Base-by-base conservation (phyloP, 768 basidiomycete genomes). In the Amanita pseudoporphyria region DNA sequence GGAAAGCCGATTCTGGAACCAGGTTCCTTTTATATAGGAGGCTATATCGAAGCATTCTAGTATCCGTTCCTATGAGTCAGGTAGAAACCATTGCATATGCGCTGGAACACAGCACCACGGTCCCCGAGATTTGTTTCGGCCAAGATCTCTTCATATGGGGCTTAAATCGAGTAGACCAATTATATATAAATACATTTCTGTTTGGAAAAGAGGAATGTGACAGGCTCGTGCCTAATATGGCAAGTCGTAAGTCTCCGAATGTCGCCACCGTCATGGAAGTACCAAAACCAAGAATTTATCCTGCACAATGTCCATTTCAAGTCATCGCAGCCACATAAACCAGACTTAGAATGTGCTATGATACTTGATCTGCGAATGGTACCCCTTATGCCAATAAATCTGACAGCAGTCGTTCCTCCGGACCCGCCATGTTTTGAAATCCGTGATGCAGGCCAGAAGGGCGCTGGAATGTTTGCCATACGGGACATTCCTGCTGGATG, bases 401-500 rank as follows among this genome's bases (percentile, higher is more conserved):
- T 52, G 3, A 6, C 13, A 7, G 42, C 26, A 26, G 36, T 46
- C 18, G 24, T 18, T 6, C 16, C 16, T 14, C 38, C 51, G 14
- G 28, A 46, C 9, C 51, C 51, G 13, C 56, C 58, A 21, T 52
- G 54, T 2, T 64, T 61, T 45, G 49, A 58, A 47, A 56, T 66
- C 39, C 52, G 54, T 18, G 50, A 54, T n/a, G 62, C 67, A 0
- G 56, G 57, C 9, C 45, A 61, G 38, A 67, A 67, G 48, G 71
- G 70, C 14, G 50, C 58, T 13, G 71, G 67, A 1, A 61, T 70
- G 58, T 71, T 71, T 49, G 70, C 71, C 1, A 48, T 57, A 21
- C 62, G 60, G 19, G 53, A 59, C 18, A 64, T 71, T 9, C 52
- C 61, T 18, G 54, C 60, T 3, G 70, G 70, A 1, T 56, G 60